phyloP scores from a whole-genome alignment of 225 moss, liverwort and hornwort genomes.

The Pleurozium schreberi region DNA sequence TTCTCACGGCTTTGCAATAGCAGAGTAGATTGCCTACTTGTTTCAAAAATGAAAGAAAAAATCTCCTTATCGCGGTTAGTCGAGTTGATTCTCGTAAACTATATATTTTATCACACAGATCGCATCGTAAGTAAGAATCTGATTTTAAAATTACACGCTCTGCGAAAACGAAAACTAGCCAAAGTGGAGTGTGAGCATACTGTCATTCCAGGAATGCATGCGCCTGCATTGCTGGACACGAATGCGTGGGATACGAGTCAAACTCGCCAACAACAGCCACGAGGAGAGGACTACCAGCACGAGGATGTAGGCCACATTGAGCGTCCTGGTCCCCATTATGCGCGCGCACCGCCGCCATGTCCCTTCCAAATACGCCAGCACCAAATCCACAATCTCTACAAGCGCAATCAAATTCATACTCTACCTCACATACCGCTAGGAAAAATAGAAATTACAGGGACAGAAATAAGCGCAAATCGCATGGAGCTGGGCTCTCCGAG shows the following conservation, averaged over 20 bases:
- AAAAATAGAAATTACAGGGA: neutral
- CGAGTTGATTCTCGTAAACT: neutral
- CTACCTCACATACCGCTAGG: neutral
- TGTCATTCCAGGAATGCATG: slow-evolving; percentile 10
- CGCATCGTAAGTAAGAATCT: neutral
- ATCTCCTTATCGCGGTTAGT: neutral
- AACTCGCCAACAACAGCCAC: slow-evolving; percentile 48
- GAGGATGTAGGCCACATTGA: slow-evolving; percentile 42
- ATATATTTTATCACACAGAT: neutral
- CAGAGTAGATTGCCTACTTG: neutral
- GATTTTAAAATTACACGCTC: neutral
- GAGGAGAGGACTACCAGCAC: slow-evolving; percentile 46
- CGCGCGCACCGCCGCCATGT: slow-evolving; percentile 37
- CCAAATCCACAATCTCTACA: slow-evolving; percentile 31
- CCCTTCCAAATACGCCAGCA: slow-evolving; percentile 21
- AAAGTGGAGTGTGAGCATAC: slow-evolving; percentile 16
- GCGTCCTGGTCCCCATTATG: slow-evolving; percentile 34
- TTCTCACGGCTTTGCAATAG: neutral
- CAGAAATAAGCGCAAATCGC: neutral
- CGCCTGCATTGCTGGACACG: slow-evolving; percentile 20
- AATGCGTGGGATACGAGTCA: slow-evolving; percentile 28
- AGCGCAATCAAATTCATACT: slow-evolving; percentile 40
- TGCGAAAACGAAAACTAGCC: neutral
- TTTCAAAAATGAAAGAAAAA: neutral
- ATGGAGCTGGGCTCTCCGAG: neutral